Evolutionary conservation across 2,329 filamentous ascomycete species (phyloP), one percentile per base, ranked within the genome.

Genomic region (Phaeosphaeriaceae sp.): DNA sequence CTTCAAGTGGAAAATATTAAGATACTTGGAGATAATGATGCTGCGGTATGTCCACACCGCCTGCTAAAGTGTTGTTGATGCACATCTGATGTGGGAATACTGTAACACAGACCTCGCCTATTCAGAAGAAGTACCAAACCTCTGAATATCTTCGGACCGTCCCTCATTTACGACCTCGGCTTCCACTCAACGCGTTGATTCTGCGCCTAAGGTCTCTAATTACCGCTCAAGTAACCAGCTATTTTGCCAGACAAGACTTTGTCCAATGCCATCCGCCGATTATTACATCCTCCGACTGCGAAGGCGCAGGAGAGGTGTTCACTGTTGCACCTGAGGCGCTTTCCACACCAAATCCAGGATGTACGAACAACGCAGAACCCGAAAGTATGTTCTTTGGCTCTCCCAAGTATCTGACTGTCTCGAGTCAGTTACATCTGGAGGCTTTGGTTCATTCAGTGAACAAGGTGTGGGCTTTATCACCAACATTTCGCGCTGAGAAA

Each of bases 81-180:
- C 18, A 33, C 11, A 11, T 57, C 63, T 68, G 53, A 64, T 54
- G 23, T 20, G 52, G 46, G 43, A 21, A 52, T 52, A 23, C 58
- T 20, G 33, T 23, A 37, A 43, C 60, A 33, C 46, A 97, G 89
- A 89, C 87, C 55, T 96, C 90, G 69, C 94, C 94, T 3, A 85
- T 99, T 18, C 94, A 99, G 75, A 96, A 96, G 75, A 97, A 97
- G 76, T 96, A 94, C 63, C 92, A 97, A 63, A 90, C 87, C 4
- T 80, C 88, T 42, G 93, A 97, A 69, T 97, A 88, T 72, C 83
- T 99, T 54, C 88, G 94, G 50, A 89, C 88, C 11, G 82, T 96
- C 43, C 91, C 93, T 41, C 94, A 99, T 75, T 81, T 99, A 50
- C 88, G 94, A 49, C 77, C 89, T 56, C 88, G 93, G 63, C 86